Conservation (phyloP, 495 filamentous ascomycete genomes). For the Apiosordaria backusii region DNA sequence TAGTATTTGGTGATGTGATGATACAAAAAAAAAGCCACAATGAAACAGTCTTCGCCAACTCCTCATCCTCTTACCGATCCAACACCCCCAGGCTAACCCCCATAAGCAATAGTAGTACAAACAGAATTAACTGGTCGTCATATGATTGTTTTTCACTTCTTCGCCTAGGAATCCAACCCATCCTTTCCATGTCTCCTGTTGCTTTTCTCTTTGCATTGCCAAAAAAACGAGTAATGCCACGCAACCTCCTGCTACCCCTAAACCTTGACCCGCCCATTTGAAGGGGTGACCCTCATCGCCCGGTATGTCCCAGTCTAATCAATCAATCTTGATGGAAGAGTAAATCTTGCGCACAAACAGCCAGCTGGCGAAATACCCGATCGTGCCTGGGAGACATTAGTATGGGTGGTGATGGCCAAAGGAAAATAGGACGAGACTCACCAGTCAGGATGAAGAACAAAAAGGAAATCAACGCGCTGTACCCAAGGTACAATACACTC, state of each 20-base stretch:
- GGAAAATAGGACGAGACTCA: slow-evolving; percentile 43
- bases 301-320: slow-evolving; percentile 50
- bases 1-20: neutral
- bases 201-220: slow-evolving; percentile 10
- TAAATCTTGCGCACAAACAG: slow-evolving; percentile 92
- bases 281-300: neutral
- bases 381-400: slow-evolving; percentile 55
- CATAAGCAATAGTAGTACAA: neutral
- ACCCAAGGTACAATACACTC: slow-evolving; percentile 88
- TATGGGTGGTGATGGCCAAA: no score
- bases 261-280: neutral
- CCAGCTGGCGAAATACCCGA: slow-evolving; percentile 94
- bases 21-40: neutral
- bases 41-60: neutral
- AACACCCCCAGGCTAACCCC: neutral
- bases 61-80: neutral
- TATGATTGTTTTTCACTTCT: slow-evolving; percentile 6
- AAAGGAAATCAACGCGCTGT: slow-evolving; percentile 83
- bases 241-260: neutral
- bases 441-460: slow-evolving; percentile 91
- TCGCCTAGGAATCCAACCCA: neutral
- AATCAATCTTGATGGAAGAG: slow-evolving; percentile 93
- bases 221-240: neutral
- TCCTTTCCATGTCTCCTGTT: slow-evolving; percentile 10
- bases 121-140: neutral